Evolutionary conservation across 192 early-diverging fungal species (phyloP), one percentile per base, ranked within the genome.

Genomic region (Lobosporangium transversale): DNA sequence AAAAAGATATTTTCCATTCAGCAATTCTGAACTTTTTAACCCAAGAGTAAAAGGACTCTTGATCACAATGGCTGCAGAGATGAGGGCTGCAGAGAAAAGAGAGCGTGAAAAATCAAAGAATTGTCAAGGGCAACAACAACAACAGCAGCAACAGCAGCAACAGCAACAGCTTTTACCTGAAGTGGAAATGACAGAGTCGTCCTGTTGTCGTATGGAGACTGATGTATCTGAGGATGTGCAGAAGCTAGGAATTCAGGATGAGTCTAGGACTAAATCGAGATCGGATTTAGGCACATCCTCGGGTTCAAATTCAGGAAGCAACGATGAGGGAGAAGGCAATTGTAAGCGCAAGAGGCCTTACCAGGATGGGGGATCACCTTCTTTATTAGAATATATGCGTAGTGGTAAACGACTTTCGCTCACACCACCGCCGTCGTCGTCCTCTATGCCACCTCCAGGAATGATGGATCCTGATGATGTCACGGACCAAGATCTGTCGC

Each of bases 1-100:
- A 3, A 58, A 86, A 33, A 73, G 67, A 31, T 87, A 87, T 50
- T 84, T 84, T 10, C 66, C 82, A 5, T 83, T 91, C 48, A 62
- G 64, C 27, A 44, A 61, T 18, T 61, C 40, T 5, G 73, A 67
- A 3, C 59, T 66, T 15, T 76, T 67, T 35, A 11, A 76, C 23
- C 73, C 73, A 27, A 35, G 73, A 57, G 73, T 76, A 21, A 76
- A 62, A 30, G 73, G 73, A 5, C 37, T 76, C 0, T 26, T 76
- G 64, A 76, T 76, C 37, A 76, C 73, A 0, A 66, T 76, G 57
- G 47, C 27, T 2, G 73, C 65, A 18, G 73, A 76, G 15, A 55
- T 42, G 48, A 76, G 45, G 43, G 45, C 45, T 17, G 45, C 56
- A 18, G 65, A 54, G 29, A 67, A 66, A 29, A 33, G 31, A 1